Evolutionary conservation across 2,329 filamentous ascomycete species (phyloP).

Genomic region (Aspergillus transmontanensis): DNA sequence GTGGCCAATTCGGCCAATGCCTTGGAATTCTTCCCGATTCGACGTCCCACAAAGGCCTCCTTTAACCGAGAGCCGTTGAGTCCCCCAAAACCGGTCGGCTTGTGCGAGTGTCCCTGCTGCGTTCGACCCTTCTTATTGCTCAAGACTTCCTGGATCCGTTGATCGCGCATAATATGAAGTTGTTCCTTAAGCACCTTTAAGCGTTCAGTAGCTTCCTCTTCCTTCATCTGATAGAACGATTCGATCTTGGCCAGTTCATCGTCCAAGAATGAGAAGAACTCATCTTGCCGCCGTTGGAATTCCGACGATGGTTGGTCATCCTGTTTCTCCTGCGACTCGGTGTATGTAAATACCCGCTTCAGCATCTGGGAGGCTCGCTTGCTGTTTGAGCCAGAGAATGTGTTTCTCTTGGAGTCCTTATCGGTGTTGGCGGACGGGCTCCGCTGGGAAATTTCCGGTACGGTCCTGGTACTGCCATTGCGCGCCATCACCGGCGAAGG

Average conservation of each 20-base stretch:
- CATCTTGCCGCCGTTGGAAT: constrained; percentile 72
- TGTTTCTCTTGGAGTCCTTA: constrained; percentile 23
- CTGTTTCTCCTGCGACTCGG: constrained; percentile 47
- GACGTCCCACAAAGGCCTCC: constrained; percentile 48
- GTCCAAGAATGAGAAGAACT: constrained; percentile 87
- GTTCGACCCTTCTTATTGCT: constrained; percentile 40
- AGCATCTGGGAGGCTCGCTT: constrained; percentile 32
- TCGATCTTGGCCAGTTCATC: constrained; percentile 89
- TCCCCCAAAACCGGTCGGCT: constrained; percentile 27
- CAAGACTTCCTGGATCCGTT: constrained; percentile 72
- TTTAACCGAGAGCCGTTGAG: constrained; percentile 36
- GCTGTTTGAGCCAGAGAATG: constrained; percentile 29
- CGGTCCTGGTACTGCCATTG: constrained; percentile 15
- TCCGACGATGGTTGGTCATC: constrained; percentile 59
- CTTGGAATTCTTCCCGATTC: constrained; percentile 59
- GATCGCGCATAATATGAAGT: constrained; percentile 88
- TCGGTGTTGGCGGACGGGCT: constrained; percentile 14
- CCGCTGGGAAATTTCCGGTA: constrained; percentile 3
- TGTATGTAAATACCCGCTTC: constrained; percentile 43
- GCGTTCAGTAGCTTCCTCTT: constrained; percentile 77
- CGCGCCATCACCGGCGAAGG: constrained; percentile 30
- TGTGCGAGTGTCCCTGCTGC: constrained; percentile 24
- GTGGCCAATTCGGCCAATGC: constrained; percentile 50
- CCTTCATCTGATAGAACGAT: constrained; percentile 82
- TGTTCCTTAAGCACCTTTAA: constrained; percentile 75